A percentile compares a stretch with the other conserved stretches of the same genome.
phyloP scores from a whole-genome alignment of 352 stramenopile genomes.

The Globisporangium middletonii region DNA sequence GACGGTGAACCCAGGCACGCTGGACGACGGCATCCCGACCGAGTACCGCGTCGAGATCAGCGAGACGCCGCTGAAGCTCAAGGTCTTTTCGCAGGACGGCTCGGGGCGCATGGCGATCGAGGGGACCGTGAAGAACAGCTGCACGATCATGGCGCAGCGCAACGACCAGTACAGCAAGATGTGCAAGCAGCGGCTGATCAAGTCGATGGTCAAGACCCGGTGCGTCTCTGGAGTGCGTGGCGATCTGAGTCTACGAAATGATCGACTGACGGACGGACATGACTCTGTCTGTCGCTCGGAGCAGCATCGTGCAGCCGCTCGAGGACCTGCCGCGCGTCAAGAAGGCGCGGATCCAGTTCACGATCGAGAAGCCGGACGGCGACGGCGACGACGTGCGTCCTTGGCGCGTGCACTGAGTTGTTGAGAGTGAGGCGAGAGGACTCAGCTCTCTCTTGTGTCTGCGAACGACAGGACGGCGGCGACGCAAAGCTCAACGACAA shows the following conservation, averaged over 20 bases:
- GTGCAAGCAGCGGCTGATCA: constrained; percentile 79
- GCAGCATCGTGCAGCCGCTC: constrained; percentile 66
- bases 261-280: neutral
- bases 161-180: constrained; percentile 85
- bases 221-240: constrained; percentile 4
- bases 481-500: constrained; percentile 60
- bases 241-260: too few relatives aligned
- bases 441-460: neutral
- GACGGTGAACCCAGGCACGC: constrained; percentile 66
- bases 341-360: constrained; percentile 78
- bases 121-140: constrained; percentile 82
- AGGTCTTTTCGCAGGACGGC: constrained; percentile 81
- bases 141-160: constrained; percentile 76
- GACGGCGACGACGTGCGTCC: constrained; percentile 58
- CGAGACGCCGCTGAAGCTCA: constrained; percentile 72
- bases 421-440: neutral
- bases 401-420: neutral
- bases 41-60: constrained; percentile 81
- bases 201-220: constrained; percentile 82
- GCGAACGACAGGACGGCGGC: constrained; percentile 27
- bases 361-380: constrained; percentile 67
- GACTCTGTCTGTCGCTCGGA: neutral
- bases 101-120: constrained; percentile 85
- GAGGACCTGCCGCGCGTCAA: constrained; percentile 74
- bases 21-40: constrained; percentile 72